A percentile compares a stretch with the other conserved stretches of the same genome.
Evolutionary conservation across 2,329 filamentous ascomycete species (phyloP).

Genomic region (Alternaria burnsii): DNA sequence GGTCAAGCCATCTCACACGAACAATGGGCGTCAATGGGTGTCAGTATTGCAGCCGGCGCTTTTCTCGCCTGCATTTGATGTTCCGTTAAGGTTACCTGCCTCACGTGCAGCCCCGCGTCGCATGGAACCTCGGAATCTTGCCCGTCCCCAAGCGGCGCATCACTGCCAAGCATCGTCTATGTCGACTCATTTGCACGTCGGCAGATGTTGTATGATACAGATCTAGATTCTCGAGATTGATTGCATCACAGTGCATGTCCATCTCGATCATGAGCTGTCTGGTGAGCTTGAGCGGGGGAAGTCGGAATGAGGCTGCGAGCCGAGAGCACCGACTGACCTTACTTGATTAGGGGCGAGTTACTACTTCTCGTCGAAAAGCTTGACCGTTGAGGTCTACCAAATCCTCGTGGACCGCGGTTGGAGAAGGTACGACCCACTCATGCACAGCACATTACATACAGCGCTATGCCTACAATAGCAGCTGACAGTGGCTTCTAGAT

Average conservation of each 20-base stretch:
- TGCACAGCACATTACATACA: slow-evolving; percentile 15
- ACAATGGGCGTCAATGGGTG: slow-evolving; percentile 13
- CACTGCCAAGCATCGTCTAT: slow-evolving; percentile 26
- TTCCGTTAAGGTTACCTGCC: slow-evolving; percentile 39
- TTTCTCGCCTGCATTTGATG: slow-evolving; percentile 28
- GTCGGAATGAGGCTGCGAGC: slow-evolving; percentile 14
- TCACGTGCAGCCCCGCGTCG: slow-evolving; percentile 35
- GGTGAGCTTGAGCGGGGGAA: slow-evolving; percentile 11
- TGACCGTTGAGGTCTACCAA: slow-evolving; percentile 75
- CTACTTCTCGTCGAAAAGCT: slow-evolving; percentile 68
- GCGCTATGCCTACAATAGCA: slow-evolving; percentile 8
- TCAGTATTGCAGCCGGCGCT: slow-evolving; percentile 16
- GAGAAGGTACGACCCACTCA: slow-evolving; percentile 66
- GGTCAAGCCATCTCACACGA: slow-evolving; percentile 14
- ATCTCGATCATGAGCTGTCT: neutral
- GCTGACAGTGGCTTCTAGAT: slow-evolving; percentile 43
- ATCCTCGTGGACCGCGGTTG: slow-evolving; percentile 76
- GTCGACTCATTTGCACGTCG: slow-evolving; percentile 8
- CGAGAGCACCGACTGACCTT: slow-evolving; percentile 30
- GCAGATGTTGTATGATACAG: neutral
- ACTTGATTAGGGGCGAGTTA: slow-evolving; percentile 72
- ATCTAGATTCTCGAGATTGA: neutral
- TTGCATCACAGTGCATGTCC: neutral
- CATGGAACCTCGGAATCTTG: slow-evolving; percentile 18
- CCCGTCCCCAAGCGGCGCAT: slow-evolving; percentile 18